Evolutionary conservation across 768 basidiomycete species (phyloP), one percentile per base, ranked within the genome.

Genomic region (Auricularia sp.): DNA sequence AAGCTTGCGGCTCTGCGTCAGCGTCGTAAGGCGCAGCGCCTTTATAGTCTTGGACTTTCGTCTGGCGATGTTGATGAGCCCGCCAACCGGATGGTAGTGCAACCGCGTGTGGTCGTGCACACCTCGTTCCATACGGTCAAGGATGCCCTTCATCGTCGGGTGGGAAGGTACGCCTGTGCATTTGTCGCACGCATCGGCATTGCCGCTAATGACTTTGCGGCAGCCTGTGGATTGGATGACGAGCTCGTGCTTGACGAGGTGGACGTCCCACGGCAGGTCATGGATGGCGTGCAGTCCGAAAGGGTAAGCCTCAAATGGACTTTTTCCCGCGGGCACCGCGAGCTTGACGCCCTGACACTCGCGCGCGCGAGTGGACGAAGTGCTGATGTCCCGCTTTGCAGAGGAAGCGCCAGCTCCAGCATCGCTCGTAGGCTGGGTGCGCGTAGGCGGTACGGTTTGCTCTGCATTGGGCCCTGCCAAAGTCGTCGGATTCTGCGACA

Each of bases 41-140:
- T 65, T 62, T 29, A 51, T 61, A 23, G 64, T 54, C 14, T 63
- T 36, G 33, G 12, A 63, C 51, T 68, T 69, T 33, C 61, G 44
- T 35, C 63, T 58, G 35, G 60, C 62, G 21, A 66, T 51, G 14
- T 64, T 34, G 35, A 68, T 61, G 53, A 71, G 64, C n/a, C 53
- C 62, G 6, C 59, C 62, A 47, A 68, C 62, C 1, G 62, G 54
- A n/a, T 67, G 64, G 54, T 71, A 72, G 12, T 53, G 53, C 11
- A 67, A 64, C 11, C 36, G 64, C 3, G 67, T 64, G 36, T 67
- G 67, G 35, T 66, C 61, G 34, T 66, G 66, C 36, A 68, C 53
- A 23, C 70, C 71, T 33, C 63, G 34, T 3, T 43, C 23, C 36
- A 70, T 70, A 42, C 69, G 67, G 10, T 69, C 51, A 3, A 70